Percentiles rank a stretch among this genome's conserved stretches.
These are phyloP conservation scores for Xerocomus brunneocitrinus DNA, from an alignment of 768 basidiomycete genomes.

Conservation along the genomic window DNA sequence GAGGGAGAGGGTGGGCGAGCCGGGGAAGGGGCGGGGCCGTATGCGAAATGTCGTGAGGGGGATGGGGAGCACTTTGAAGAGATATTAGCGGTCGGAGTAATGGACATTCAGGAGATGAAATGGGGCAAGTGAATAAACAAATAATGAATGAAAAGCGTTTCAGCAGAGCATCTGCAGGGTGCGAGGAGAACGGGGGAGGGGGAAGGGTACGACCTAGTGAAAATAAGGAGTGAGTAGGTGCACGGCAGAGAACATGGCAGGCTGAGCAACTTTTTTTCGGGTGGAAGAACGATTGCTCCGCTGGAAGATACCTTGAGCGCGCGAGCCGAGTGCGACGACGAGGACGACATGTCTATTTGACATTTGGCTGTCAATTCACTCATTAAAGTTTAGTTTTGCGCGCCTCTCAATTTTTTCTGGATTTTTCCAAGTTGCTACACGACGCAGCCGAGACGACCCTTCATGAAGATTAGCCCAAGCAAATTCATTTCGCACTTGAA, in stretches of 20 bases:
- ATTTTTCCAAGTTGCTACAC: background rate
- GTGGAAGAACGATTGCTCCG: background rate
- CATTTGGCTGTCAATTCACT: background rate
- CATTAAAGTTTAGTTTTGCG: background rate
- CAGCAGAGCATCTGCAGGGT: background rate
- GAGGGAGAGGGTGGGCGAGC: background rate
- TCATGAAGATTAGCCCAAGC: background rate
- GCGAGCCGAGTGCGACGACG: no score
- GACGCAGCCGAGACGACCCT: background rate
- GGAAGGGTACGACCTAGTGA: background rate
- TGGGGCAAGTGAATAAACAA: conserved; percentile 18
- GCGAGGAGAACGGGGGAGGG: no score
- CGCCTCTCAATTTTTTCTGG: background rate
- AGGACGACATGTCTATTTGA: background rate
- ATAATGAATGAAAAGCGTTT: conserved; percentile 20
- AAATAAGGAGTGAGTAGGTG: background rate
- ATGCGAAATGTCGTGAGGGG: conserved; percentile 18
- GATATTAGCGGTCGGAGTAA: conserved; percentile 25
- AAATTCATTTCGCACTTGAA: background rate
- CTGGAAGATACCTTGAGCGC: background rate
- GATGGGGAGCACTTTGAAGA: conserved; percentile 11
- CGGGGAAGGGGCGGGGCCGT: conserved; percentile 4
- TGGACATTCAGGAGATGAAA: conserved; percentile 13
- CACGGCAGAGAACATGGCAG: background rate
- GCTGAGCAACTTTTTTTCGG: background rate